Percentiles rank a stretch among this genome's conserved stretches.
These are phyloP conservation scores for Decorospora gaudefroyi DNA, from an alignment of 2,329 filamentous ascomycete species.

Conservation along the genomic window DNA sequence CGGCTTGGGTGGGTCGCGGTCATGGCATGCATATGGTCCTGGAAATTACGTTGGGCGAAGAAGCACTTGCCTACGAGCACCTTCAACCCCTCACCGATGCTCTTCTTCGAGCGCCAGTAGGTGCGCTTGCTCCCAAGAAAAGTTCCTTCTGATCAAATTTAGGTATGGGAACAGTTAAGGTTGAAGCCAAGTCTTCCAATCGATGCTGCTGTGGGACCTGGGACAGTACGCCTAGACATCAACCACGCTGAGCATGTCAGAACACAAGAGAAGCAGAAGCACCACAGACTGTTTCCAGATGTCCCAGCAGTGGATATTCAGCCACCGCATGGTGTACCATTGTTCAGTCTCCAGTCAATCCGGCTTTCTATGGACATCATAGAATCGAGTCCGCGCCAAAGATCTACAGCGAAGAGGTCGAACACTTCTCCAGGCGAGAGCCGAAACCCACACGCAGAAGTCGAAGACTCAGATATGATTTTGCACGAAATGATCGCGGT, in stretches of 20 bases:
- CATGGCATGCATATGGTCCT: constrained; percentile 41
- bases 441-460: not conserved
- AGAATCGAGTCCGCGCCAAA: constrained; percentile 17
- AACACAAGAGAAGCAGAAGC: constrained; percentile 10
- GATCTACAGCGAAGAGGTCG: constrained; percentile 12
- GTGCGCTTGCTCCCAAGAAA: not conserved
- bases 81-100: constrained; percentile 27
- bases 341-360: constrained; percentile 35
- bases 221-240: constrained; percentile 30
- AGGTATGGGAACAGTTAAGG: constrained; percentile 46
- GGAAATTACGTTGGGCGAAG: constrained; percentile 31
- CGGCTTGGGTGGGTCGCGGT: constrained; percentile 43
- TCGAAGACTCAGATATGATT: not conserved
- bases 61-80: constrained; percentile 26
- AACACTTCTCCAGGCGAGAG: constrained; percentile 8
- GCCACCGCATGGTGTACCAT: constrained; percentile 37
- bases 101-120: constrained; percentile 39
- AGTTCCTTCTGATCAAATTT: not conserved
- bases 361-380: constrained; percentile 31
- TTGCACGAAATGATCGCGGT: not conserved
- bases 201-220: constrained; percentile 1
- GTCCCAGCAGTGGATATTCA: constrained; percentile 35
- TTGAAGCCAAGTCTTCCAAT: constrained; percentile 29
- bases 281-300: constrained; percentile 29
- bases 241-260: constrained; percentile 16